These are phyloP conservation scores for Arachnopeziza araneosa DNA, from an alignment of 2,329 filamentous ascomycete species.

Conservation along the genomic window DNA sequence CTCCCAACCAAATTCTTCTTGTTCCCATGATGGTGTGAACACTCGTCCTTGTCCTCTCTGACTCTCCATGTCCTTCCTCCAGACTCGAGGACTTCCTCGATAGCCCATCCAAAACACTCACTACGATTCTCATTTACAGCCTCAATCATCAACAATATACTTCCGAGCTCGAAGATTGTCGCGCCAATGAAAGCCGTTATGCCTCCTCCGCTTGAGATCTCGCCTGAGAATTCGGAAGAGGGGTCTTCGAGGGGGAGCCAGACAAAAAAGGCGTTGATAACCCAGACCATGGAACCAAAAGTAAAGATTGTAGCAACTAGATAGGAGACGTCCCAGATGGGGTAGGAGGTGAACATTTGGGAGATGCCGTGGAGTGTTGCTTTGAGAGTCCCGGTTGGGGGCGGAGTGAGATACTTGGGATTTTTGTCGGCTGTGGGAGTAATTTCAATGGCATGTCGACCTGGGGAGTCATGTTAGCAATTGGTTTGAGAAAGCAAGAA, in stretches of 20 bases:
- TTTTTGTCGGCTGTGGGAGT: constrained; percentile 18
- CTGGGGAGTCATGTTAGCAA: constrained; percentile 9
- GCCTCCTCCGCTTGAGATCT: constrained; percentile 50
- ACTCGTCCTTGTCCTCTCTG: constrained; percentile 19
- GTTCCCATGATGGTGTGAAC: constrained; percentile 38
- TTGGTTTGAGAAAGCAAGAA: neutral
- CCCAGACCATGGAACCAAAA: constrained; percentile 47
- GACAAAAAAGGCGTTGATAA: constrained; percentile 57
- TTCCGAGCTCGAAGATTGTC: constrained; percentile 60
- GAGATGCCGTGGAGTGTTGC: constrained; percentile 32
- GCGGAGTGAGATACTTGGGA: constrained; percentile 23
- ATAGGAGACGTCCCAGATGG: constrained; percentile 53
- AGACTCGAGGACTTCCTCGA: constrained; percentile 43
- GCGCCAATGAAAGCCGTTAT: constrained; percentile 62
- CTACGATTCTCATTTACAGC: constrained; percentile 61
- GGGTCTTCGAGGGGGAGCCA: constrained; percentile 54
- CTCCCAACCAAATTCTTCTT: constrained; percentile 34
- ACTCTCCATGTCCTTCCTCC: constrained; percentile 17
- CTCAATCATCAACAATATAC: constrained; percentile 58
- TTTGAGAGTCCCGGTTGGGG: constrained; percentile 28
- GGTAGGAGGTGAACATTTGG: constrained; percentile 45
- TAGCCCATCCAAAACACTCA: constrained; percentile 64
- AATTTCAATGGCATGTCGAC: constrained; percentile 36
- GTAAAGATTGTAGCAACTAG: constrained; percentile 50
- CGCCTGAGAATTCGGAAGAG: constrained; percentile 46